Conservation (phyloP, 2,329 filamentous ascomycete genomes). For the Fusarium temperatum region DNA sequence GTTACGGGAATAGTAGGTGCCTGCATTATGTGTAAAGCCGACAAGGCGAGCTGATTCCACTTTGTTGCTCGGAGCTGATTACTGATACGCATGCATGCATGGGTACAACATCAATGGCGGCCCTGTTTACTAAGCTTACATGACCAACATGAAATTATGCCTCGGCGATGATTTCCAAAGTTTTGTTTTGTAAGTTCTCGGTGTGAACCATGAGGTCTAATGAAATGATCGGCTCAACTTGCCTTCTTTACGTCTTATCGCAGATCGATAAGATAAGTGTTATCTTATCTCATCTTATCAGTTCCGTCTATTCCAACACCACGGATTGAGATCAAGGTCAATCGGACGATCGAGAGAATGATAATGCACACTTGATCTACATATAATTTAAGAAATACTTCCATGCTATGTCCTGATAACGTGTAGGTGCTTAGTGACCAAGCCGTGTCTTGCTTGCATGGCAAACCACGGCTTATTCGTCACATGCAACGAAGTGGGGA, state of each 20-base stretch:
- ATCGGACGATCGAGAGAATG: rapidly evolving
- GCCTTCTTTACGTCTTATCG: no score
- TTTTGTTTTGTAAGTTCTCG: no score
- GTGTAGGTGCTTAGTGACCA: neutral
- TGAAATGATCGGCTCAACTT: no score
- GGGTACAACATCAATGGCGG: neutral
- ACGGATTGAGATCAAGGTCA: neutral
- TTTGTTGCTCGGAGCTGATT: neutral
- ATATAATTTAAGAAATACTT: neutral
- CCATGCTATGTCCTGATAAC: neutral
- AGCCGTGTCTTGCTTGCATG: neutral
- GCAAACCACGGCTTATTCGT: neutral
- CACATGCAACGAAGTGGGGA: neutral
- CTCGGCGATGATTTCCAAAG: no score
- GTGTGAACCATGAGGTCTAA: no score
- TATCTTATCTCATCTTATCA: neutral
- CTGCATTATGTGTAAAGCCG: neutral
- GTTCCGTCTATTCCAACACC: neutral
- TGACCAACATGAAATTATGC: no score
- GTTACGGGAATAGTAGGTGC: neutral
- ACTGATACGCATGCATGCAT: neutral
- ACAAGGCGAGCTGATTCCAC: neutral
- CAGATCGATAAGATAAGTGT: neutral
- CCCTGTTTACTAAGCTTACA: neutral
- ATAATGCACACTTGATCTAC: neutral